A percentile compares a stretch with the other conserved stretches of the same genome.
Conservation (phyloP, 148 eudicot species). For the Silene uniflora region DNA sequence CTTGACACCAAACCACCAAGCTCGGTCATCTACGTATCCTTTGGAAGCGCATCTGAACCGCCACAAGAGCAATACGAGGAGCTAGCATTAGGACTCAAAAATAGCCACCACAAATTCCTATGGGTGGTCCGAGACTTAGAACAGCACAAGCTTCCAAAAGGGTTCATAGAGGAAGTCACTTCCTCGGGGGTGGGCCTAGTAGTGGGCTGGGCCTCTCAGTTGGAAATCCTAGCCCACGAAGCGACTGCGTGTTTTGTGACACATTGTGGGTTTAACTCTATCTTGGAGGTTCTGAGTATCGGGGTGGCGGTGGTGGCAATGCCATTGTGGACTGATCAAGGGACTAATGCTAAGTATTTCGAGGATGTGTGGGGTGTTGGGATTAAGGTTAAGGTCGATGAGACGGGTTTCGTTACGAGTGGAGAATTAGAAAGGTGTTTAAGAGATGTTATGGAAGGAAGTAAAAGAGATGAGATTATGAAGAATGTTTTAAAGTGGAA, state of each 20-base stretch:
- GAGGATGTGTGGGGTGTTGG: constrained; percentile 61
- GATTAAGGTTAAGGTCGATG: constrained; percentile 32
- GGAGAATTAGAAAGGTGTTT: constrained; percentile 34
- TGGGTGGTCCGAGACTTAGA: constrained; percentile 57
- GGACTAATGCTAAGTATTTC: constrained; percentile 49
- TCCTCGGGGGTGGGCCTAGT: constrained; percentile 28
- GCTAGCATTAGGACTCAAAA: constrained; percentile 38
- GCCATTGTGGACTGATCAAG: constrained; percentile 59
- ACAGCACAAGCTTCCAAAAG: constrained; percentile 31
- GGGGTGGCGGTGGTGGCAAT: constrained; percentile 57
- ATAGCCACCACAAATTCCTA: constrained; percentile 34
- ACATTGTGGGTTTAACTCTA: constrained; percentile 66
- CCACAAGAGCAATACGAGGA: constrained; percentile 46
- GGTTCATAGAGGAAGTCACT: constrained; percentile 23
- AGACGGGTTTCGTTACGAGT: constrained; percentile 36
- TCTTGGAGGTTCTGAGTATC: constrained; percentile 45
- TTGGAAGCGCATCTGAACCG: constrained; percentile 45
- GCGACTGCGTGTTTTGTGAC: constrained; percentile 55
- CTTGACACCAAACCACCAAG: constrained; percentile 38
- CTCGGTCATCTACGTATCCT: constrained; percentile 60
- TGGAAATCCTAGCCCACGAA: constrained; percentile 44
- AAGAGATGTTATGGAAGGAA: constrained; percentile 52
- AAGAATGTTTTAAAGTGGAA: constrained; percentile 43
- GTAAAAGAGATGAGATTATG: constrained; percentile 33
- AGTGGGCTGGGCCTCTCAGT: constrained; percentile 58